phyloP scores from a whole-genome alignment of 495 filamentous ascomycete species.

The Patellaria atrata region DNA sequence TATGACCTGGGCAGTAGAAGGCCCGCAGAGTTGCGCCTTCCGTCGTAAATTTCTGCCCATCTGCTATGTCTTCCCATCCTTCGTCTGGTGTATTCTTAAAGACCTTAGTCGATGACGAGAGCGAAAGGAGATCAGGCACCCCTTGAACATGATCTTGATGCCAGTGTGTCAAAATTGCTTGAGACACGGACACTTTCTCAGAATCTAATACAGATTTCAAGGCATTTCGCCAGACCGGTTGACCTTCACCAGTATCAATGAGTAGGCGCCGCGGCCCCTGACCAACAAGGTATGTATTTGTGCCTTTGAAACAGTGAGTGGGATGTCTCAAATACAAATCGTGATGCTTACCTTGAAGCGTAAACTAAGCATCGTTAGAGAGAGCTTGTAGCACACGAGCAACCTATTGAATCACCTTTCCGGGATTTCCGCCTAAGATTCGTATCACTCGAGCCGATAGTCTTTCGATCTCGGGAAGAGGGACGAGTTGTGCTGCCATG shows the following conservation, averaged over 20 bases:
- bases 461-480: conserved; percentile 23
- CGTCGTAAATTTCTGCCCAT: conserved; percentile 59
- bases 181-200: conserved; percentile 49
- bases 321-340: not conserved
- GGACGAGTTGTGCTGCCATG: conserved; percentile 22
- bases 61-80: conserved; percentile 29
- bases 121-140: conserved; percentile 44
- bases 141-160: conserved; percentile 77
- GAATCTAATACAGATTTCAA: conserved; percentile 47
- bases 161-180: conserved; percentile 74
- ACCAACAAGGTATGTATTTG: conserved; percentile 32
- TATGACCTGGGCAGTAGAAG: conserved; percentile 71
- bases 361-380: conserved; percentile 16
- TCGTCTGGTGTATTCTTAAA: conserved; percentile 35
- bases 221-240: conserved; percentile 35
- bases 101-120: conserved; percentile 44
- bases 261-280: conserved; percentile 22
- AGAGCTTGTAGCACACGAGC: conserved; percentile 1
- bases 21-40: conserved; percentile 67
- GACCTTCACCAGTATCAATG: conserved; percentile 29
- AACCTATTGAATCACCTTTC: conserved; percentile 19
- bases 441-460: conserved; percentile 26
- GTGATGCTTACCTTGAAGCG: conserved; percentile 23
- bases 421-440: conserved; percentile 29
- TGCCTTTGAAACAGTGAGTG: conserved; percentile 17